These are phyloP conservation scores for Chalciporus pseudorubinellus DNA, from an alignment of 768 basidiomycete species.

Conservation along the genomic window DNA sequence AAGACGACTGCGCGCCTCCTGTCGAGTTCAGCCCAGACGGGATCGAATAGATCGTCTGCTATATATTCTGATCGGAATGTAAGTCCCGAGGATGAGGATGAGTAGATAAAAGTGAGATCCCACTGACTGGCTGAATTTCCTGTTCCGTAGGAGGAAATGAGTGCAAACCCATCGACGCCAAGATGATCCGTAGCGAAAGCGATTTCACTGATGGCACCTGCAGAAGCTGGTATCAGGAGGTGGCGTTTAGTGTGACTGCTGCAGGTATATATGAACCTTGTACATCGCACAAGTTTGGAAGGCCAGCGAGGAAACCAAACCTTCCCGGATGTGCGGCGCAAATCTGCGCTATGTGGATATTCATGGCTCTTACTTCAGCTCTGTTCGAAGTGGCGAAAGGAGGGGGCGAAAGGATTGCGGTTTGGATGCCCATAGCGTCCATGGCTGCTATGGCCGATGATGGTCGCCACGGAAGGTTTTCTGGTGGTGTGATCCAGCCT, in stretches of 20 bases:
- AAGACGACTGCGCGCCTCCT: conserved; percentile 60
- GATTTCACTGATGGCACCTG: conserved; percentile 63
- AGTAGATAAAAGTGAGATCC: conserved; percentile 11
- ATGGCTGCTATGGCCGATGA: conserved; percentile 59
- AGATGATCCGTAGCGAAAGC: conserved; percentile 59
- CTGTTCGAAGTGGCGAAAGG: conserved; percentile 48
- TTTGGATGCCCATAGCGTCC: conserved; percentile 55
- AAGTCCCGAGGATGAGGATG: neutral
- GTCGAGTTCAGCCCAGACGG: conserved; percentile 70
- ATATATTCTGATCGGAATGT: conserved; percentile 50
- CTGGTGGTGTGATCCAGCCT: conserved; percentile 63
- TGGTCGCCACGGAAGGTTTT: conserved; percentile 64
- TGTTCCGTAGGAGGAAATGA: conserved; percentile 66
- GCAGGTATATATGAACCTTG: conserved; percentile 41
- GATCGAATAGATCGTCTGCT: conserved; percentile 60
- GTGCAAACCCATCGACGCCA: conserved; percentile 58
- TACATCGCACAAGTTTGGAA: conserved; percentile 62
- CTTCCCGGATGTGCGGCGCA: conserved; percentile 48
- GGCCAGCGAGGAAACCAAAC: conserved; percentile 69
- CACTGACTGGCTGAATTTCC: conserved; percentile 51
- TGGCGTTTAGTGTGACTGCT: neutral
- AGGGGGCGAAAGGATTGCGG: conserved; percentile 67
- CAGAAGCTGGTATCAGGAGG: conserved; percentile 7
- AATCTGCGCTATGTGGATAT: conserved; percentile 46
- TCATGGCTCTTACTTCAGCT: conserved; percentile 43